Base-by-base conservation (phyloP, 2,329 filamentous ascomycete genomes). In the Fragosphaeria purpurea region DNA sequence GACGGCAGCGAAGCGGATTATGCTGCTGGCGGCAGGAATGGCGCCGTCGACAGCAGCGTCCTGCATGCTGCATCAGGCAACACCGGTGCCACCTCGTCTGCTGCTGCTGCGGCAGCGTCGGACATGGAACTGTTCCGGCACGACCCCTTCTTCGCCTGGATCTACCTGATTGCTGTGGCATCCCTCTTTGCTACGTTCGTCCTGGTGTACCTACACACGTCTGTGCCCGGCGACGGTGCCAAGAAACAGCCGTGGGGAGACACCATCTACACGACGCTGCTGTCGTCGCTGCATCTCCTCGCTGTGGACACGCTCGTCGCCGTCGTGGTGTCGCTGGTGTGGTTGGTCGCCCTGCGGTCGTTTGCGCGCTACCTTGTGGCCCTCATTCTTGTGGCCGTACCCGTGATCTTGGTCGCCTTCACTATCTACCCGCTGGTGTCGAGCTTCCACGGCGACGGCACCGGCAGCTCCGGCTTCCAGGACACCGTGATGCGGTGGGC, bases 251-350 rank as follows among this genome's bases (percentile, higher is more conserved):
- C 85, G 1, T 78, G 94, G 51, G 91, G 90, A 11, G 93, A 98
- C 65, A 96, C 91, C 1, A 88, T 98, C 52, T 98, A 98, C 66
- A 88, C 86, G 11, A 89, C 88, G 5, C 70, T 98, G 38, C 84
- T 86, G 59, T 82, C 83, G 47, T 96, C 90, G 0, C 93, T 94
- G 61, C 84, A 93, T 62, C 83, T 97, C 57, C 80, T 98, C 41
- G 86, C 88, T 2, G 81, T 93, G 48, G 94, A 97, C 67, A 97
- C 93, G 1, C 66, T 97, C 13, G 83, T 96, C n/a, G 86, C 93
- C 1, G 73, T 96, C 40, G 72, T 94, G 38, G 86, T 97, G 22
- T 91, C 91, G 2, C 73, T 96, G 38, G 67, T 96, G 32, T 98
- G 93, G 93, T 78, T 98, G 54, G 86, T 90, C 1, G 74, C 94